Evolutionary conservation across 192 early-diverging fungal genomes (phyloP), one percentile per base, ranked within the genome.

Genomic region (Gonapodya sp.): DNA sequence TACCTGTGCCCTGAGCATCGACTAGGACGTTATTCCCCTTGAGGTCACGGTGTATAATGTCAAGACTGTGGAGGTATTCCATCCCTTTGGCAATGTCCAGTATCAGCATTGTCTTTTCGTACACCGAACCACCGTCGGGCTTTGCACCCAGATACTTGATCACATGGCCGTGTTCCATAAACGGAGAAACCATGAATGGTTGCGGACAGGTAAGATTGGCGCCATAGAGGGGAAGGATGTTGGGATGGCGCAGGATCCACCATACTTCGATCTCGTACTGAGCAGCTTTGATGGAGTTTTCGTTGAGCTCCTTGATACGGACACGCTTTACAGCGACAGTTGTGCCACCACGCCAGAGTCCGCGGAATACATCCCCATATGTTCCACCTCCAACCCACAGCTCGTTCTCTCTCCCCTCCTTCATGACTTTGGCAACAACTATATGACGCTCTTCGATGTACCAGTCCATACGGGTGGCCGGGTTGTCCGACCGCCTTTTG

Each of bases 31-130:
- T 99, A 34, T 95, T 96, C 0, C 97, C 97, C 87, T 99, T 99
- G 85, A 99, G 94, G 81, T 99, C 98, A 36, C 98, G 91, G 83
- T 99, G 98, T 35, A 99, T 92, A 73, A 99, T 97, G 31, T 97
- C 24, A 16, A 64, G 46, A 16, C 46, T 24, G 46, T 64, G 46
- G 24, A 64, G 46, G 46, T 64, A 64, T 64, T 64, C 8, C 46
- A 64, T 64, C 46, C 46, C 46, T 24, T 64, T 8, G 8, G 46
- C 46, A 64, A 64, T 24, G 24, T 64, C 46, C 46, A 64, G 46
- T 64, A 64, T 64, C 46, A 64, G 46, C 46, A 16, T 64, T 64
- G 24, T 64, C 46, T 64, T 64, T 24, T 64, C 46, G 24, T 64
- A 24, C 46, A 64, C 8, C 24, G 46, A 16, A 24, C 8, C 46